Conservation (phyloP, 2,329 filamentous ascomycete genomes). For the Leptodontidium sp. region DNA sequence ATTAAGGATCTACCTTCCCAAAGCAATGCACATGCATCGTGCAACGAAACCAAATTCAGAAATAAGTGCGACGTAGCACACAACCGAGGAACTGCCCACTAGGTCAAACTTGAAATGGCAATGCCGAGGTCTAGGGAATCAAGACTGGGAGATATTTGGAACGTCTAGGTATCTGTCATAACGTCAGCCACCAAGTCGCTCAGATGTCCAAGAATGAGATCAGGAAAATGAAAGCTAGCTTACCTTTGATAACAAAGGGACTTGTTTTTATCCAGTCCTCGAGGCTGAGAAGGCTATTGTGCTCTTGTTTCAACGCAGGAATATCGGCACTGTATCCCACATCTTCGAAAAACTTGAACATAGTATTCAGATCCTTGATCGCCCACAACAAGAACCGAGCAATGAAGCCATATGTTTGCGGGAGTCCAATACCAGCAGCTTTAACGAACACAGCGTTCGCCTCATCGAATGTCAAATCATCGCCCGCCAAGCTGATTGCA, state of each 20-base stretch:
- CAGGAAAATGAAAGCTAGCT: not conserved
- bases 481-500: conserved; percentile 54
- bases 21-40: not conserved
- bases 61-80: not conserved
- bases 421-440: conserved; percentile 41
- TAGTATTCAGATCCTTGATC: conserved; percentile 41
- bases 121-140: conserved; percentile 1
- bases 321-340: conserved; percentile 48
- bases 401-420: conserved; percentile 42
- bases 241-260: conserved; percentile 12
- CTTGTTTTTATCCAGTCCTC: conserved; percentile 55
- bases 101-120: not conserved
- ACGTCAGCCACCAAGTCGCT: not conserved
- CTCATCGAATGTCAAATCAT: conserved; percentile 52
- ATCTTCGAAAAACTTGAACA: conserved; percentile 45
- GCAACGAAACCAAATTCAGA: not conserved
- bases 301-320: conserved; percentile 49
- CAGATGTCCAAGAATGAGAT: no score
- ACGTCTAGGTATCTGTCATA: not conserved
- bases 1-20: not conserved
- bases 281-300: conserved; percentile 54
- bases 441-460: conserved; percentile 45
- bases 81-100: not conserved
- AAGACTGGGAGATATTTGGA: not conserved
- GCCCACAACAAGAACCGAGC: conserved; percentile 37